Percentiles rank a stretch among this genome's conserved stretches.
phyloP scores from a whole-genome alignment of 1,284 basidiomycete species.

The Anthracocystis walkeri region DNA sequence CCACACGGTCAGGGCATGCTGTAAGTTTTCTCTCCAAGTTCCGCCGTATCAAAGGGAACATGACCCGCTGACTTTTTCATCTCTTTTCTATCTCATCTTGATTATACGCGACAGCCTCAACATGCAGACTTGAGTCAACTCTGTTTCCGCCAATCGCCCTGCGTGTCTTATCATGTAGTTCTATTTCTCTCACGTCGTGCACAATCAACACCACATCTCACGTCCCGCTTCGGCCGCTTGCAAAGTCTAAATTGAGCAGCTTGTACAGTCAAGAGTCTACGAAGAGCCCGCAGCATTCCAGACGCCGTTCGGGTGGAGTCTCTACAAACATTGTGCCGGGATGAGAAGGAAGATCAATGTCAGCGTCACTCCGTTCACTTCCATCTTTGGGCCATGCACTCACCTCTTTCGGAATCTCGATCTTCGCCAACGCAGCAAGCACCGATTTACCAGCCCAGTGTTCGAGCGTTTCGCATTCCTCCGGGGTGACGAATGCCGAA shows the following conservation, averaged over 20 bases:
- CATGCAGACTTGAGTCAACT: slow-evolving; percentile 4
- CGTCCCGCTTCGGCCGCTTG: neutral
- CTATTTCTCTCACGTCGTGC: slow-evolving; percentile 27
- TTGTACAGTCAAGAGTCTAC: neutral
- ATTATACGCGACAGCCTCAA: neutral
- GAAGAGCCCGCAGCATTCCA: slow-evolving; percentile 27
- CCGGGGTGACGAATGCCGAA: slow-evolving; percentile 81
- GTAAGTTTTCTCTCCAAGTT: neutral
- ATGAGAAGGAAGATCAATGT: too few species aligned
- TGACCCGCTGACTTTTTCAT: neutral
- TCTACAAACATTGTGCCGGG: too few species aligned
- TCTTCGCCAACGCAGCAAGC: slow-evolving; percentile 72
- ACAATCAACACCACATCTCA: slow-evolving; percentile 49
- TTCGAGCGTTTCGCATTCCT: slow-evolving; percentile 77
- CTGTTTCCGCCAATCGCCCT: neutral
- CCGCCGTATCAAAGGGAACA: too few species aligned
- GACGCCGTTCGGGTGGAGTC: slow-evolving; percentile 50
- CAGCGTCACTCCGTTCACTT: neutral
- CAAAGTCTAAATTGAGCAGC: neutral
- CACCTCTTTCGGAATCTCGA: slow-evolving; percentile 54
- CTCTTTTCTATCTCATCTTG: slow-evolving; percentile 1
- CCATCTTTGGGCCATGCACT: too few species aligned
- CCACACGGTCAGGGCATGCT: slow-evolving; percentile 70
- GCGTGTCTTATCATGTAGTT: slow-evolving; percentile 30
- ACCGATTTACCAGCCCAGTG: slow-evolving; percentile 76